These are phyloP conservation scores for Vaccinium myrtillus DNA, from an alignment of 148 eudicot species.

Conservation along the genomic window DNA sequence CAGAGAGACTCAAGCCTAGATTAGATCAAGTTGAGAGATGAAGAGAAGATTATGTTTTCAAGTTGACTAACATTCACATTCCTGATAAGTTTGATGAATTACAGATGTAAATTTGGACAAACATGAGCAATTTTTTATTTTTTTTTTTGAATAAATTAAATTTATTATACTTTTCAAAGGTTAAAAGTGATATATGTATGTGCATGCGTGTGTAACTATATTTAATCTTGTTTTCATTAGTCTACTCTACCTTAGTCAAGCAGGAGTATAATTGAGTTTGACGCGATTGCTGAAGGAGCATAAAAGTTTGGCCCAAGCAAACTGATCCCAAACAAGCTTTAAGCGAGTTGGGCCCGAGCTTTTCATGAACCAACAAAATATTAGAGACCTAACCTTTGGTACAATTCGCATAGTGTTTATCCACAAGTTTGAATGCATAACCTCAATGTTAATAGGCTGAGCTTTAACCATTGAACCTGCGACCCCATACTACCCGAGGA, in stretches of 20 bases:
- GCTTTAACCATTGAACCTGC: neutral
- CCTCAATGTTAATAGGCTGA: neutral
- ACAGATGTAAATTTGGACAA: too few relatives aligned
- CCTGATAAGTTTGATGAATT: neutral
- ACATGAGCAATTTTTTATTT: too few relatives aligned
- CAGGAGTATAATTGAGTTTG: neutral
- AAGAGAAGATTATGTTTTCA: neutral
- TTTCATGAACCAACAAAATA: too few relatives aligned
- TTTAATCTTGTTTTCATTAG: too few relatives aligned
- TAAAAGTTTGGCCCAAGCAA: neutral
- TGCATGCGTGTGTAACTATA: too few relatives aligned
- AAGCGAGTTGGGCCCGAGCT: neutral
- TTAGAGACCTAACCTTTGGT: too few relatives aligned
- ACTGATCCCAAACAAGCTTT: neutral
- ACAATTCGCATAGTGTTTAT: neutral
- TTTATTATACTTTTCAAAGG: too few relatives aligned
- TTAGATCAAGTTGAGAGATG: neutral
- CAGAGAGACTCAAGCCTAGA: neutral
- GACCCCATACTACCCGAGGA: neutral
- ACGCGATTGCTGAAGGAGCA: neutral
- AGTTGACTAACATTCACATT: too few relatives aligned
- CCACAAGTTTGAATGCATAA: neutral
- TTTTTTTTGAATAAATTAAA: too few relatives aligned
- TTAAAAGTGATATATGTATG: too few relatives aligned
- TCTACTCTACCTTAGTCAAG: too few relatives aligned